A percentile compares a stretch with the other conserved stretches of the same genome.
Conservation (phyloP, 768 basidiomycete genomes). For the Auriscalpium vulgare region DNA sequence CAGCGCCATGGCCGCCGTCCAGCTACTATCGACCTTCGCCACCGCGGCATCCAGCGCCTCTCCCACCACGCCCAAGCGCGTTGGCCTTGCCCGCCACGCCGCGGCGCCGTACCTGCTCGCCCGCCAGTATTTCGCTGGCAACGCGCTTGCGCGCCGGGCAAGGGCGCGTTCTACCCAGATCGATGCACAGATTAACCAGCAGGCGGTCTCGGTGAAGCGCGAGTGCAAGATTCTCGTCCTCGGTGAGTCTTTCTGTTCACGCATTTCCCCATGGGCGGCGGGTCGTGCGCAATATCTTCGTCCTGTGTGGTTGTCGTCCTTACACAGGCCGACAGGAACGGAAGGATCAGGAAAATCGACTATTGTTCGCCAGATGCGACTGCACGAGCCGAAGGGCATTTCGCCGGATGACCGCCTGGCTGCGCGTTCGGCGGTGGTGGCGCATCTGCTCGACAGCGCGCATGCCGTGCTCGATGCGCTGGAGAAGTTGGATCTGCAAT, state of each 20-base stretch:
- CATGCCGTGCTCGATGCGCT: background rate
- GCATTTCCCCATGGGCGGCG: too few relatives aligned
- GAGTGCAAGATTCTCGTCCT: background rate
- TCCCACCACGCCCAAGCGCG: too few relatives aligned
- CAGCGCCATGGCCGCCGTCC: too few relatives aligned
- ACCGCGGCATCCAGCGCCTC: too few relatives aligned
- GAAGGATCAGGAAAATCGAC: background rate
- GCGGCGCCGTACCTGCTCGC: too few relatives aligned
- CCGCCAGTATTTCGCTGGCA: too few relatives aligned
- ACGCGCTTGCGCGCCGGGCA: background rate
- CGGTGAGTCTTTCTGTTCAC: background rate
- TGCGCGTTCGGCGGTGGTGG: conserved; percentile 1
- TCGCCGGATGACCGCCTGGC: background rate
- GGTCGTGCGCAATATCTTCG: background rate
- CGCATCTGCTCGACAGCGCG: background rate
- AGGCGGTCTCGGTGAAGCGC: background rate
- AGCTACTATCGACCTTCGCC: too few relatives aligned
- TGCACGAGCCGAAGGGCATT: background rate
- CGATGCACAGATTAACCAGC: background rate
- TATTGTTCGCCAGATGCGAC: background rate
- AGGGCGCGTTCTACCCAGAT: background rate
- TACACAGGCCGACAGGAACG: background rate
- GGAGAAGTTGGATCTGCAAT: too few relatives aligned
- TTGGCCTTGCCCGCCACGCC: too few relatives aligned
- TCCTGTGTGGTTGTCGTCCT: background rate